Evolutionary conservation across 176 grass and related monocot genomes (phyloP), one percentile per base, ranked within the genome.

Genomic region (Oryza glumipatula): DNA sequence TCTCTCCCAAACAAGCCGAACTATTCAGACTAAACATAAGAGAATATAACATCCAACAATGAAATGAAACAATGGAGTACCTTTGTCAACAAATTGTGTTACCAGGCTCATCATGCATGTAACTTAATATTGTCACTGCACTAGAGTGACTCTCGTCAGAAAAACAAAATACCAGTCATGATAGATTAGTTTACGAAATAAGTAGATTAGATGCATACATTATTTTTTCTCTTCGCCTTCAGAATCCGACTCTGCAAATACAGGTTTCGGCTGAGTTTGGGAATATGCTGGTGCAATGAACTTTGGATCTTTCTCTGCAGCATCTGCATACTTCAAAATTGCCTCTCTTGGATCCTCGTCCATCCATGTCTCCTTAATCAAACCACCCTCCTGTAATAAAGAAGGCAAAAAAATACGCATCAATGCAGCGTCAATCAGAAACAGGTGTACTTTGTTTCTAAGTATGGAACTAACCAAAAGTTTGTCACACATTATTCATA

Each of bases 351-450:
- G 93, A 92, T 98, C 96, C 83, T 98, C 96, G 9, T 98, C 91
- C 96, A 98, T 98, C 96, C 96, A 98, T 7, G 93, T 98, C 28
- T 98, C 93, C 86, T 93, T 95, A 73, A 98, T 95, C 79, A 98
- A 87, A 70, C 96, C 96, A 95, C 93, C 96, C 87, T 98, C 87
- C 96, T 98, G 89, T 83, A 90, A 65, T n/a, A 86, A 70, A 23
- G 87, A 86, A 60, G 23, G 24, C 36, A 6, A 0, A 65, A 79
- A 83, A 47, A 12, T 23, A 63, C n/a, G 3, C 58, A 63, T 2
- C 21, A 63, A 82, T 38, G 32, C 47, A 41, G 2, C 5, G 5
- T 73, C 70, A 81, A 19, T 66, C 77, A 63, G n/a, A 44, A 46
- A 88, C 8, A 6, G 13, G 21, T 79, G 65, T 39, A 67, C 60